Evolutionary conservation across 371 early-diverging fungal genomes (phyloP).

Genomic region (Massospora cicadina): DNA sequence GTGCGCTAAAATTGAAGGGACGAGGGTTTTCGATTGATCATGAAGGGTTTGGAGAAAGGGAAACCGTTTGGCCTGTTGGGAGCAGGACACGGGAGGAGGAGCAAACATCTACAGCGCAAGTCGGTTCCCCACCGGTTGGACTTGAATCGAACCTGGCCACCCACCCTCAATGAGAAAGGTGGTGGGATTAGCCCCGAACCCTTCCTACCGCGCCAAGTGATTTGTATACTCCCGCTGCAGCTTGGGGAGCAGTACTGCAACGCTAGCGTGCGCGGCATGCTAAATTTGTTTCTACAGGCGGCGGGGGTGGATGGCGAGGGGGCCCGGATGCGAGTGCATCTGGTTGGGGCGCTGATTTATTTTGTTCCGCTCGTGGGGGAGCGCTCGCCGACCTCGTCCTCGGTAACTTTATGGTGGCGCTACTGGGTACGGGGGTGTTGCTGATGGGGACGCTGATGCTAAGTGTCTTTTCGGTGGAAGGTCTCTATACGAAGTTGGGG

Average conservation of each 20-base stretch:
- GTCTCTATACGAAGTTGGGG: not conserved
- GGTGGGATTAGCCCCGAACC: not conserved
- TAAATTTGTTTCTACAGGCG: slow-evolving; percentile 15
- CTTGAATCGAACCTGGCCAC: not conserved
- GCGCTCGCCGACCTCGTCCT: slow-evolving; percentile 40
- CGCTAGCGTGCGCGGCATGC: slow-evolving; percentile 11
- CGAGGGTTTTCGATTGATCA: too few species aligned
- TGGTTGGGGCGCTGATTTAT: slow-evolving; percentile 35
- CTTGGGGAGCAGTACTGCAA: slow-evolving; percentile 16
- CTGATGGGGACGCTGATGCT: slow-evolving; percentile 15
- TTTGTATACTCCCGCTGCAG: slow-evolving; percentile 15
- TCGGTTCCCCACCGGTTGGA: not conserved
- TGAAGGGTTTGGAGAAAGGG: not conserved
- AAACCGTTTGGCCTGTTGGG: not conserved
- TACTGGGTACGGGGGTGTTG: slow-evolving; percentile 11
- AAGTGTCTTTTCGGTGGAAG: slow-evolving; percentile 15
- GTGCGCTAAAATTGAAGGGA: too few species aligned
- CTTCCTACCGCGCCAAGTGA: slow-evolving; percentile 12
- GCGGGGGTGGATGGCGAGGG: slow-evolving; percentile 12
- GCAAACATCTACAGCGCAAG: not conserved
- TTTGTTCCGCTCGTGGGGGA: slow-evolving; percentile 44
- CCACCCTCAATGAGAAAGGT: not conserved
- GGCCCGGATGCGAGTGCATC: slow-evolving; percentile 20
- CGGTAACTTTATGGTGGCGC: slow-evolving; percentile 30
- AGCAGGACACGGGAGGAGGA: not conserved